phyloP scores from a whole-genome alignment of 768 basidiomycete genomes.

The Podaxis sp. region DNA sequence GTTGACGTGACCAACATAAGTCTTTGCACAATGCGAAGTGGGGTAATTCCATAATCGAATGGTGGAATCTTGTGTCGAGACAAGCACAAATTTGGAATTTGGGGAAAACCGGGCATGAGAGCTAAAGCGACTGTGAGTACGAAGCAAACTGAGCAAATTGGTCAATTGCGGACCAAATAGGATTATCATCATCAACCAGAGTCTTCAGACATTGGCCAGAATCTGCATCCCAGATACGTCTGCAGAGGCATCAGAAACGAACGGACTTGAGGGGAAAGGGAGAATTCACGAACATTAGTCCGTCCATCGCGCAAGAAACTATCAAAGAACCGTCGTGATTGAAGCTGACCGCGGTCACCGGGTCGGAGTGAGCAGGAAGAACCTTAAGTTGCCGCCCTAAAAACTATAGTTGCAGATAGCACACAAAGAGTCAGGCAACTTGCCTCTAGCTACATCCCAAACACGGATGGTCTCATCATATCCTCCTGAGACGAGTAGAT shows the following conservation, averaged over 20 bases:
- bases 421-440: neutral
- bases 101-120: slow-evolving; percentile 91
- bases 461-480: slow-evolving; percentile 95
- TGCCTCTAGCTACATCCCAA: slow-evolving; percentile 95
- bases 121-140: slow-evolving; percentile 34
- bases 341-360: slow-evolving; percentile 92
- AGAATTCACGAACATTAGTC: slow-evolving; percentile 70
- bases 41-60: slow-evolving; percentile 95
- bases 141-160: neutral
- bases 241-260: slow-evolving; percentile 28
- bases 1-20: slow-evolving; percentile 84
- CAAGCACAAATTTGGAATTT: slow-evolving; percentile 86
- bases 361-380: slow-evolving; percentile 95
- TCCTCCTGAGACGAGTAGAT: slow-evolving; percentile 88
- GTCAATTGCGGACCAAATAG: slow-evolving; percentile 63
- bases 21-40: slow-evolving; percentile 88
- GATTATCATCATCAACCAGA: slow-evolving; percentile 93
- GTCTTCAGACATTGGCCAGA: slow-evolving; percentile 99
- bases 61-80: slow-evolving; percentile 91
- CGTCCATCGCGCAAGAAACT: slow-evolving; percentile 95
- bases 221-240: slow-evolving; percentile 96
- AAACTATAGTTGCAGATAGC: neutral
- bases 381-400: slow-evolving; percentile 82
- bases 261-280: neutral
- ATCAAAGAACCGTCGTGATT: slow-evolving; percentile 94